Conservation (phyloP, 2,329 filamentous ascomycete genomes). For the Aureobasidium zeae region DNA sequence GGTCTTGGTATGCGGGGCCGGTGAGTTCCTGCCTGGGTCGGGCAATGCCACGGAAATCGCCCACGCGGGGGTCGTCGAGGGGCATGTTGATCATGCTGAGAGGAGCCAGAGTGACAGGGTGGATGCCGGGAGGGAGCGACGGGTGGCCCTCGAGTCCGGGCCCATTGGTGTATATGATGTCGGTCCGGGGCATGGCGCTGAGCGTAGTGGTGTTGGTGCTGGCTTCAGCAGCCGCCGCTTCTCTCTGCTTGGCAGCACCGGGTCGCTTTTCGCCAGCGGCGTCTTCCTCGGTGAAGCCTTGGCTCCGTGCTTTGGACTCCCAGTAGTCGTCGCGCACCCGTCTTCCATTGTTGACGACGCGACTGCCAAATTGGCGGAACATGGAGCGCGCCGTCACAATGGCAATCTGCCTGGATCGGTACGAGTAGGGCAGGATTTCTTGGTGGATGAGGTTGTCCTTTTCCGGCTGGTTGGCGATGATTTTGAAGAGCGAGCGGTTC, state of each 20-base stretch:
- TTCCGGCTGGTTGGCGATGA: conserved; percentile 89
- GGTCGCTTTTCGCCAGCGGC: conserved; percentile 92
- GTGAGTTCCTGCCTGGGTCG: conserved; percentile 83
- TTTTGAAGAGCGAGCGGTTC: conserved; percentile 92
- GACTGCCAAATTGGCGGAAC: conserved; percentile 96
- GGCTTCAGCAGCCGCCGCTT: conserved; percentile 62
- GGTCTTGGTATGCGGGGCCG: conserved; percentile 79
- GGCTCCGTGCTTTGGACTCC: conserved; percentile 93
- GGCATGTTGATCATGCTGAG: conserved; percentile 78
- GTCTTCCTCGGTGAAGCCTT: conserved; percentile 96
- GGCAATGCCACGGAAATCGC: conserved; percentile 75
- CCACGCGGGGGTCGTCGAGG: conserved; percentile 66
- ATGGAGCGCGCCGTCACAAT: conserved; percentile 96
- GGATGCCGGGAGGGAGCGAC: conserved; percentile 50
- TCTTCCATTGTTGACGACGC: conserved; percentile 81
- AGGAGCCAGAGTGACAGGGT: conserved; percentile 60
- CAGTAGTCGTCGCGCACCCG: conserved; percentile 96
- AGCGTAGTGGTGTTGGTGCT: conserved; percentile 47
- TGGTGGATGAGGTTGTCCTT: conserved; percentile 94
- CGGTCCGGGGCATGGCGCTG: conserved; percentile 59
- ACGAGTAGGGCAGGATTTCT: conserved; percentile 93
- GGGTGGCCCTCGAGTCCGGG: conserved; percentile 28
- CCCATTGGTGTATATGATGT: conserved; percentile 73
- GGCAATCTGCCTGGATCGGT: conserved; percentile 94
- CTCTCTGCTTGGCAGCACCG: conserved; percentile 78